Evolutionary conservation across 148 eudicot species (phyloP).

Genomic region (Rhododendron henanense): DNA sequence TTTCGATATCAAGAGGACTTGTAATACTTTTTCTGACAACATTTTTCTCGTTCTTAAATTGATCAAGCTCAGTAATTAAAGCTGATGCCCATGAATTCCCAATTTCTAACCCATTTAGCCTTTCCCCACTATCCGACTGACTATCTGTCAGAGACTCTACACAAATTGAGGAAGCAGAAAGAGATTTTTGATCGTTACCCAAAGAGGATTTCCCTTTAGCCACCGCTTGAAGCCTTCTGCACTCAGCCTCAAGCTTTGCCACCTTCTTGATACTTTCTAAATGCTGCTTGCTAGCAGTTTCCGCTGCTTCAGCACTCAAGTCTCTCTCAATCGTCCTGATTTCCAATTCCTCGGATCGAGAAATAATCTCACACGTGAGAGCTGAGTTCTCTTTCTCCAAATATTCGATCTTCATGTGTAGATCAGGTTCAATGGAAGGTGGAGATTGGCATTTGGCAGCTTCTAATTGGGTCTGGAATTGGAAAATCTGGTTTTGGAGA

Average conservation of each 20-base stretch:
- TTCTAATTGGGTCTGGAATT: conserved; percentile 35
- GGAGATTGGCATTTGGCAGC: conserved; percentile 22
- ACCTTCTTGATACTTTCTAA: conserved; percentile 72
- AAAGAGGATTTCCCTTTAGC: conserved; percentile 32
- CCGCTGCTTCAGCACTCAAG: conserved; percentile 74
- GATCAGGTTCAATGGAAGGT: conserved; percentile 22
- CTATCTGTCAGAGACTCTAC: conserved; percentile 60
- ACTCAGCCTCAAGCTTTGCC: conserved; percentile 87
- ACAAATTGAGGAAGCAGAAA: conserved; percentile 39
- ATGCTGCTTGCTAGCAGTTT: conserved; percentile 83
- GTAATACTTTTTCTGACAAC: conserved; percentile 23
- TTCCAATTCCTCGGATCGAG: conserved; percentile 58
- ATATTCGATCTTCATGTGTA: conserved; percentile 35
- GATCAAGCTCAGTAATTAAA: conserved; percentile 67
- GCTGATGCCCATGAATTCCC: conserved; percentile 61
- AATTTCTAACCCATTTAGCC: conserved; percentile 19
- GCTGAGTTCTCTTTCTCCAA: conserved; percentile 50
- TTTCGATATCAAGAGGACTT: conserved; percentile 43
- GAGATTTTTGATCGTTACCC: conserved; percentile 28
- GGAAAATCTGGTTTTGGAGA: conserved; percentile 46
- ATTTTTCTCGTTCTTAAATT: conserved; percentile 41
- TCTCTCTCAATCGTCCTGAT: conserved; percentile 66
- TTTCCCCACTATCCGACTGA: conserved; percentile 49
- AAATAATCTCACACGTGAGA: conserved; percentile 44
- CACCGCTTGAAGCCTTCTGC: conserved; percentile 60